These are phyloP conservation scores for Penicillium egyptiacum DNA, from an alignment of 495 filamentous ascomycete species.

Conservation along the genomic window DNA sequence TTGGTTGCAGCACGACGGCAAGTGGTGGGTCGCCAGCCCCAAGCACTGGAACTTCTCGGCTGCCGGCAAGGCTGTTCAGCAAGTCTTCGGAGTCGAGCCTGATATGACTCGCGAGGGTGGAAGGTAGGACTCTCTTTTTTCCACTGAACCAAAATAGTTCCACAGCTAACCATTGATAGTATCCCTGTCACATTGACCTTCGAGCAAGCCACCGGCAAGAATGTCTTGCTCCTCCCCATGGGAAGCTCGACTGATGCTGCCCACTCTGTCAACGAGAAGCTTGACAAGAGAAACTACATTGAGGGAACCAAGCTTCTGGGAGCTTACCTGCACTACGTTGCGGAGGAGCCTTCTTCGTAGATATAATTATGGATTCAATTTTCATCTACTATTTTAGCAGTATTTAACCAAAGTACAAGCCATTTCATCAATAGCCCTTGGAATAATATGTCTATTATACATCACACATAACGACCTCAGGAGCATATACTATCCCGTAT, in stretches of 20 bases:
- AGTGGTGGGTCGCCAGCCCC: conserved; percentile 97
- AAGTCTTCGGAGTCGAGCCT: conserved; percentile 87
- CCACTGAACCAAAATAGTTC: neutral
- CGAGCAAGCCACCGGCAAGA: conserved; percentile 98
- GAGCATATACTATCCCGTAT: neutral
- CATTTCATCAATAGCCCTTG: neutral
- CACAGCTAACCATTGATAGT: conserved; percentile 47
- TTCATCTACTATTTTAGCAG: neutral
- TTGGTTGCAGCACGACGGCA: conserved; percentile 80
- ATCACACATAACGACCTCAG: neutral
- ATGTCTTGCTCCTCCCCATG: conserved; percentile 93
- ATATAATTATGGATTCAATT: neutral
- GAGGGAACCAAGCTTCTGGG: conserved; percentile 96
- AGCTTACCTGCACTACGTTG: conserved; percentile 94
- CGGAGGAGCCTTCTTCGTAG: conserved; percentile 67
- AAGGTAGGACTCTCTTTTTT: conserved; percentile 51
- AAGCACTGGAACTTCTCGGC: conserved; percentile 98
- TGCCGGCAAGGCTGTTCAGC: conserved; percentile 86
- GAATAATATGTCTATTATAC: neutral
- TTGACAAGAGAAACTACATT: conserved; percentile 95
- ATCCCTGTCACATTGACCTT: conserved; percentile 97
- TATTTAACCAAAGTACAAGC: neutral
- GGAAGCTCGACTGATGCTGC: conserved; percentile 94
- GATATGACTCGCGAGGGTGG: conserved; percentile 97
- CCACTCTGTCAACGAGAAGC: conserved; percentile 97